Evolutionary conservation across 805 yeast genomes (phyloP).

Genomic region (Yamadazyma sp.): DNA sequence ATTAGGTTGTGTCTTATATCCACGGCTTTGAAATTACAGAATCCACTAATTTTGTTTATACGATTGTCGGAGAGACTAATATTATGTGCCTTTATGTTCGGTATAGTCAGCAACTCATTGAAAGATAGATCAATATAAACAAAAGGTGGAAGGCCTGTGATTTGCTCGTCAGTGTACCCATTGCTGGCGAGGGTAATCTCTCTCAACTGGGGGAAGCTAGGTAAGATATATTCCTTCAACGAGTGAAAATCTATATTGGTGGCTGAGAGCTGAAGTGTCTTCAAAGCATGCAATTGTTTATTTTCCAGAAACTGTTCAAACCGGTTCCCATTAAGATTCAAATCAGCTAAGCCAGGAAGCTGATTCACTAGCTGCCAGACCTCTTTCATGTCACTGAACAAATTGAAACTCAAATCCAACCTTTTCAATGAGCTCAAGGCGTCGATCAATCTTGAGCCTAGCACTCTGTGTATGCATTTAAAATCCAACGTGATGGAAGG

Average conservation of each 20-base stretch:
- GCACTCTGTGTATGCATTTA: constrained; percentile 30
- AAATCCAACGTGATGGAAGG: constrained; percentile 51
- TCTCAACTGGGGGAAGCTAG: constrained; percentile 40
- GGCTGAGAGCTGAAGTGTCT: constrained; percentile 26
- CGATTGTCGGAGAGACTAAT: constrained; percentile 14
- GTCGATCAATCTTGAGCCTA: constrained; percentile 4
- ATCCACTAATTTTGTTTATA: constrained; percentile 1
- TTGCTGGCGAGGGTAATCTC: constrained; percentile 37
- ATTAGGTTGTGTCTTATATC: constrained; percentile 57
- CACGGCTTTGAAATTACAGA: constrained; percentile 20
- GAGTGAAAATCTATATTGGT: constrained; percentile 19
- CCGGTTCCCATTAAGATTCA: constrained; percentile 58
- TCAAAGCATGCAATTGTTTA: constrained; percentile 9
- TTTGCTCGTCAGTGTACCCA: constrained; percentile 21
- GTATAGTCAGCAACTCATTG: constrained; percentile 40
- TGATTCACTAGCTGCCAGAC: constrained; percentile 37
- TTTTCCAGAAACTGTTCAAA: constrained; percentile 20
- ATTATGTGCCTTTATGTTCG: constrained; percentile 20
- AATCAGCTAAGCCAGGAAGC: constrained; percentile 36
- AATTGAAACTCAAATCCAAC: constrained; percentile 62
- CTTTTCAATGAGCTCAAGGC: constrained; percentile 24
- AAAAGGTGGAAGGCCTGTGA: constrained; percentile 4
- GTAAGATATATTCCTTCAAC: constrained; percentile 18
- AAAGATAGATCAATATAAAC: constrained; percentile 34
- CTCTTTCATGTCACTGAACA: constrained; percentile 43